Evolutionary conservation across 225 moss, liverwort and hornwort species (phyloP), one percentile per base, ranked within the genome.

Genomic region (Lunularia cruciata): DNA sequence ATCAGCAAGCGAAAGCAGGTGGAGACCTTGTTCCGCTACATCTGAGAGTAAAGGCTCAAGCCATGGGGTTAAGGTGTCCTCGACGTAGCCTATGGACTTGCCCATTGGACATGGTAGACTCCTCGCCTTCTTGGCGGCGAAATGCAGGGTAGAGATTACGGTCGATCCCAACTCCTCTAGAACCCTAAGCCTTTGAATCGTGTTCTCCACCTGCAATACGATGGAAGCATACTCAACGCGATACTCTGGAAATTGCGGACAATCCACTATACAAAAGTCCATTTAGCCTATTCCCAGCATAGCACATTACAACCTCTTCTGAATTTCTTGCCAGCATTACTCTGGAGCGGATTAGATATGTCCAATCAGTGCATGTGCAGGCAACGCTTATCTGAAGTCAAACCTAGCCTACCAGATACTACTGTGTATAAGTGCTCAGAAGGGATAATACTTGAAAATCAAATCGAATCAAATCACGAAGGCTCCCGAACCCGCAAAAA

Each of bases 1-100:
- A 51, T 82, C 82, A 6, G 62, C 74, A 5, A 71, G 61, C 19
- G 77, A 75, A 18, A 82, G 69, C 47, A 74, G 15, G 54, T 74
- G 48, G 14, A 77, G 35, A 23, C 74, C 63, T 65, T 51, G 62
- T 40, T 56, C 55, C 72, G 75, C 77, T 20, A 59, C 67, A 23
- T 28, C 57, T 4, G 47, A 6, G 35, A 77, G 30, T 9, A 63
- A 26, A 28, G 77, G 82, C 33, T 72, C 72, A 55, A 76, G 45
- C 75, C 60, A 80, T n/a, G 65, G 64, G 49, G 31, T 62, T 7
- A 78, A 25, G 0, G 58, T 73, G 20, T 77, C 74, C 56, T 82
- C 77, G 38, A 70, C 61, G 57, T 46, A 71, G 3, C 63, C 67
- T 31, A 82, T 63, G 12, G 38, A 18, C 23, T 0, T 23, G 8